Percentiles rank a stretch among this genome's conserved stretches.
These are phyloP conservation scores for Lumnitzera racemosa DNA, from an alignment of 345 rosid genomes.

Conservation along the genomic window DNA sequence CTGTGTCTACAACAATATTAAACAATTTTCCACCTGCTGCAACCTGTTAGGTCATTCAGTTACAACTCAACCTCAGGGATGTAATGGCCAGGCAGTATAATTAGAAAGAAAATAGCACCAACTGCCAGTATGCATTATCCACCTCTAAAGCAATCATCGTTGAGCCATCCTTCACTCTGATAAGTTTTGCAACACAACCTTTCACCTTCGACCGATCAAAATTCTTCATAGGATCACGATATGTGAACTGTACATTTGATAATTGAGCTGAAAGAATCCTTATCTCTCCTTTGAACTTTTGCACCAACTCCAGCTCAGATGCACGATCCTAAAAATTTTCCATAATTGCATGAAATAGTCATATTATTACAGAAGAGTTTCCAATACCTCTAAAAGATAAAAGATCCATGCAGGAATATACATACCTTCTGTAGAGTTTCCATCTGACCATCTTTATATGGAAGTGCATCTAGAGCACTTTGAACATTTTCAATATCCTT, in stretches of 20 bases:
- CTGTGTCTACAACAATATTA: constrained; percentile 89
- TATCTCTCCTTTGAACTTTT: constrained; percentile 73
- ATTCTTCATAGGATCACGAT: constrained; percentile 73
- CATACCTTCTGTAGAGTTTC: constrained; percentile 83
- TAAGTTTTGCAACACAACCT: constrained; percentile 91
- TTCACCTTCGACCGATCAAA: constrained; percentile 93
- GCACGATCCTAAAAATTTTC: constrained; percentile 53
- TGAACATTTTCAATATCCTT: constrained; percentile 59
- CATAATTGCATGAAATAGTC: neutral
- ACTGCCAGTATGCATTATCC: constrained; percentile 2
- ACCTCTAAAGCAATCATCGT: constrained; percentile 97
- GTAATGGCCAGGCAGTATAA: too few relatives aligned
- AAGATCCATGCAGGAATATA: neutral
- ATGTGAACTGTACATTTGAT: constrained; percentile 78
- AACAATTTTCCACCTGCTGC: constrained; percentile 87
- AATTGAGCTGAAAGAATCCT: constrained; percentile 63
- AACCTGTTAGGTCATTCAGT: constrained; percentile 41
- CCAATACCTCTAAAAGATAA: too few relatives aligned
- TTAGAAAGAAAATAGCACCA: too few relatives aligned
- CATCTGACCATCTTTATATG: constrained; percentile 72
- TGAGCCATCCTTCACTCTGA: constrained; percentile 73
- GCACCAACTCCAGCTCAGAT: constrained; percentile 54
- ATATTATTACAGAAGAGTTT: too few relatives aligned
- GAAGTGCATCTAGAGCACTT: constrained; percentile 51
- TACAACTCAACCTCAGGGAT: constrained; percentile 11